Percentiles rank a stretch among this genome's conserved stretches.
These are phyloP conservation scores for Pythium volutum DNA, from an alignment of 352 stramenopile species.

Conservation along the genomic window DNA sequence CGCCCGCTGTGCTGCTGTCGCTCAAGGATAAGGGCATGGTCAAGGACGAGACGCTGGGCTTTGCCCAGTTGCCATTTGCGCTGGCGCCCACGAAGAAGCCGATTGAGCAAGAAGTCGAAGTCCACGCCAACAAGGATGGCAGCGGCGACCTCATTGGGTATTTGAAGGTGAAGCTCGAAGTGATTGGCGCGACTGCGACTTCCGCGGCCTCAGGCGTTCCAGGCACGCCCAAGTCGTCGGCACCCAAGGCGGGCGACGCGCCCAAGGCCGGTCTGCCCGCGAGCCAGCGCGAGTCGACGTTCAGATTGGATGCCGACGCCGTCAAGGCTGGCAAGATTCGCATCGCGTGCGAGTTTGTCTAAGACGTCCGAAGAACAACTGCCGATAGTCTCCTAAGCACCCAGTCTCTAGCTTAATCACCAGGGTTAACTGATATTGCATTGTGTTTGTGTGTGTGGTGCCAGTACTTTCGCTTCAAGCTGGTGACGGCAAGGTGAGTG, in stretches of 20 bases:
- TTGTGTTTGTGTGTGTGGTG: background rate
- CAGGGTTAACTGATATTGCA: no score
- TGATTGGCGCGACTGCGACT: constrained; percentile 19
- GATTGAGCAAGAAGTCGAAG: constrained; percentile 20
- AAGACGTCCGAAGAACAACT: background rate
- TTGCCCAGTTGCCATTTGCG: constrained; percentile 12
- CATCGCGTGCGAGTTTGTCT: constrained; percentile 28
- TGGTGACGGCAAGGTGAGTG: no score
- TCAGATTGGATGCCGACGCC: constrained; percentile 18
- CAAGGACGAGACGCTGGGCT: constrained; percentile 42
- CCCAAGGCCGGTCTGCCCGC: background rate
- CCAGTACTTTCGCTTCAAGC: no score
- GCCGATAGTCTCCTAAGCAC: no score
- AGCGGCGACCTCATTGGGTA: constrained; percentile 17
- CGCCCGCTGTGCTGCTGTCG: constrained; percentile 28
- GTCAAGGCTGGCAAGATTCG: constrained; percentile 31
- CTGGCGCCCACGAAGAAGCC: constrained; percentile 18
- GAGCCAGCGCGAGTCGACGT: constrained; percentile 9
- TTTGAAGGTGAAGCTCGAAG: constrained; percentile 26
- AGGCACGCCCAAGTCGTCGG: background rate
- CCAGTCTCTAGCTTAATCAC: no score
- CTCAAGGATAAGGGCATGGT: constrained; percentile 60
- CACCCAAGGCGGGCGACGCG: constrained; percentile 6
- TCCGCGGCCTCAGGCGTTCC: constrained; percentile 7
- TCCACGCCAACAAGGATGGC: constrained; percentile 18